phyloP scores from a whole-genome alignment of 2,329 filamentous ascomycete genomes.

The Penicillium sp. region DNA sequence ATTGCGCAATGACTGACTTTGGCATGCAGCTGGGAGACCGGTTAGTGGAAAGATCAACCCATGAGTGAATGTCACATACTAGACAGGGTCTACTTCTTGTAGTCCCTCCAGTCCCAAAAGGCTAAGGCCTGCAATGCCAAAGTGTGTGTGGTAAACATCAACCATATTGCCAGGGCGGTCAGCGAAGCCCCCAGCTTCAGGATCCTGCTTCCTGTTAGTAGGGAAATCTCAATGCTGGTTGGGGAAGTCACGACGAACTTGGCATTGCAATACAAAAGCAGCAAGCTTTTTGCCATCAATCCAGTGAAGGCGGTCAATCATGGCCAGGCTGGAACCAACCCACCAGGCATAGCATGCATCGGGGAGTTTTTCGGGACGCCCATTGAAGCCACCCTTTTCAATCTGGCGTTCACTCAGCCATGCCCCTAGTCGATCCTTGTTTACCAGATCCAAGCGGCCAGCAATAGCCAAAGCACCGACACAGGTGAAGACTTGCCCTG shows the following conservation, averaged over 20 bases:
- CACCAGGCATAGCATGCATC: slow-evolving; percentile 99
- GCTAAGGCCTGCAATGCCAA: slow-evolving; percentile 85
- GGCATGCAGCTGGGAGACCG: slow-evolving; percentile 64
- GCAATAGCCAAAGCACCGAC: slow-evolving; percentile 84
- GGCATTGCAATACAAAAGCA: slow-evolving; percentile 81
- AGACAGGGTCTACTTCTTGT: slow-evolving; percentile 81
- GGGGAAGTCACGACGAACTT: slow-evolving; percentile 51
- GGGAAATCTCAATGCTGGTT: neutral
- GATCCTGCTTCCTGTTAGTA: slow-evolving; percentile 56
- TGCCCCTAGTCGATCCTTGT: slow-evolving; percentile 76
- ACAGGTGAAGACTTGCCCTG: slow-evolving; percentile 95
- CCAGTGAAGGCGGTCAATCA: slow-evolving; percentile 88
- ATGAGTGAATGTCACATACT: slow-evolving; percentile 55
- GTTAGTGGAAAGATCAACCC: slow-evolving; percentile 22
- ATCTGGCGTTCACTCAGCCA: slow-evolving; percentile 96
- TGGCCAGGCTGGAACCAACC: slow-evolving; percentile 88
- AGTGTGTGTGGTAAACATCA: slow-evolving; percentile 94
- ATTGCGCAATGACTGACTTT: slow-evolving; percentile 63
- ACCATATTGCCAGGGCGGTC: slow-evolving; percentile 93
- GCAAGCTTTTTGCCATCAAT: slow-evolving; percentile 81
- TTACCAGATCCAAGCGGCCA: slow-evolving; percentile 75
- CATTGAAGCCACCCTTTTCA: slow-evolving; percentile 84
- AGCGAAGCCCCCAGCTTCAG: slow-evolving; percentile 78
- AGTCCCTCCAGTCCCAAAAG: slow-evolving; percentile 76
- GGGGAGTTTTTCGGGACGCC: slow-evolving; percentile 89